phyloP scores from a whole-genome alignment of 768 basidiomycete genomes.

The Pulveroboletus frians region DNA sequence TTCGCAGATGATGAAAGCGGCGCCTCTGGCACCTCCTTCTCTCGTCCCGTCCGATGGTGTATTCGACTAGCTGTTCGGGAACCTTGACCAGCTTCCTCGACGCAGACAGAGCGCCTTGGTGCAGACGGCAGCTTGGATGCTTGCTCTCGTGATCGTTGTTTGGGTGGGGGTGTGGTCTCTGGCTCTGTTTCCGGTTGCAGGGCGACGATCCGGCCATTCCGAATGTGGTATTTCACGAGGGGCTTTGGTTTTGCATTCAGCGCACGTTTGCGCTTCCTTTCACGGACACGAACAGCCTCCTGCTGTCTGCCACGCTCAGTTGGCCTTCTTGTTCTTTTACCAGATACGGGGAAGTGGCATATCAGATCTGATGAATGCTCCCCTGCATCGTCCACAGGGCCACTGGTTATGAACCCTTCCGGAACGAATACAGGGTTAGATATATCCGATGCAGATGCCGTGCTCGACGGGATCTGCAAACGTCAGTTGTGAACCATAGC shows the following conservation, averaged over 20 bases:
- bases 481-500: neutral
- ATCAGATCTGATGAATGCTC: neutral
- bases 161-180: no score
- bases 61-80: neutral
- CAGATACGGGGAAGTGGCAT: neutral
- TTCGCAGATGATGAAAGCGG: neutral
- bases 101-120: neutral
- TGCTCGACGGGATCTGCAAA: neutral
- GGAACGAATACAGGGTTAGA: neutral
- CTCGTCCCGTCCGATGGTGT: neutral
- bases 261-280: neutral
- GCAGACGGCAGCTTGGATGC: neutral
- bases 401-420: neutral
- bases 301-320: neutral
- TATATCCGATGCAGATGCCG: neutral
- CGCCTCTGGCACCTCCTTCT: neutral
- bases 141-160: neutral
- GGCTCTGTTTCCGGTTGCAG: neutral
- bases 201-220: slow-evolving; percentile 14
- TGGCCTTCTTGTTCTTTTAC: slow-evolving; percentile 3
- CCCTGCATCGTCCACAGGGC: no score
- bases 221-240: slow-evolving; percentile 7
- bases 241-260: neutral
- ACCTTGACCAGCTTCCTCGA: neutral
- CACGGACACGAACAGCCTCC: neutral